These are phyloP conservation scores for Sporothrix dimorphospora DNA, from an alignment of 2,329 filamentous ascomycete genomes.

Conservation along the genomic window DNA sequence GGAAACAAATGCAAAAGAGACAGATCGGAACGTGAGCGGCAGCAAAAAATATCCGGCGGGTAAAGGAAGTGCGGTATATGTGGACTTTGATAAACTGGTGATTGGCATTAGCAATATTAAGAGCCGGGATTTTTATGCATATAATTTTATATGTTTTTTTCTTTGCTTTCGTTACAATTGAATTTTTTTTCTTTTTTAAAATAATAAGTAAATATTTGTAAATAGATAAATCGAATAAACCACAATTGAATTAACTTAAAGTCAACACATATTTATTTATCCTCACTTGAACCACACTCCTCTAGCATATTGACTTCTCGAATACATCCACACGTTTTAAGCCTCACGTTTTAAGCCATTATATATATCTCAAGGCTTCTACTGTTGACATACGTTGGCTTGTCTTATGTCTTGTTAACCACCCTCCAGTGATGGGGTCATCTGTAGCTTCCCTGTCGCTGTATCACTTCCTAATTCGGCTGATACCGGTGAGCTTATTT, in stretches of 20 bases:
- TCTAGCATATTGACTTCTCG: no score
- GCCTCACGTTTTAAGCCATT: no score
- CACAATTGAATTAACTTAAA: no score
- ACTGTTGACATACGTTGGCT: no score
- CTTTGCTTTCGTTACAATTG: not conserved
- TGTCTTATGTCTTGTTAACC: no score
- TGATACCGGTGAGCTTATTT: not conserved
- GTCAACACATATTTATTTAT: no score
- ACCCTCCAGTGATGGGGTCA: no score
- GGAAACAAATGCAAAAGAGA: not conserved
- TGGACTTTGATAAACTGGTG: not conserved
- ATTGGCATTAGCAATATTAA: not conserved
- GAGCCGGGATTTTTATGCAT: no score
- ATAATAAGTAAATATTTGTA: not conserved
- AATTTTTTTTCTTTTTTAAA: not conserved
- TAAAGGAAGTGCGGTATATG: conserved; percentile 6
- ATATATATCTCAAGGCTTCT: no score
- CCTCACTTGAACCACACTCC: no score
- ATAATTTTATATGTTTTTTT: not conserved
- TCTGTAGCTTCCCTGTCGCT: not conserved
- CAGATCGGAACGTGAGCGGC: not conserved
- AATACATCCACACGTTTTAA: no score
- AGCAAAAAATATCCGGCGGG: conserved; percentile 23
- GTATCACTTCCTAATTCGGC: not conserved
- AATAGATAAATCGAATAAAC: no score